Evolutionary conservation across 1,284 basidiomycete genomes (phyloP).

Genomic region (Heliocybe sulcata): DNA sequence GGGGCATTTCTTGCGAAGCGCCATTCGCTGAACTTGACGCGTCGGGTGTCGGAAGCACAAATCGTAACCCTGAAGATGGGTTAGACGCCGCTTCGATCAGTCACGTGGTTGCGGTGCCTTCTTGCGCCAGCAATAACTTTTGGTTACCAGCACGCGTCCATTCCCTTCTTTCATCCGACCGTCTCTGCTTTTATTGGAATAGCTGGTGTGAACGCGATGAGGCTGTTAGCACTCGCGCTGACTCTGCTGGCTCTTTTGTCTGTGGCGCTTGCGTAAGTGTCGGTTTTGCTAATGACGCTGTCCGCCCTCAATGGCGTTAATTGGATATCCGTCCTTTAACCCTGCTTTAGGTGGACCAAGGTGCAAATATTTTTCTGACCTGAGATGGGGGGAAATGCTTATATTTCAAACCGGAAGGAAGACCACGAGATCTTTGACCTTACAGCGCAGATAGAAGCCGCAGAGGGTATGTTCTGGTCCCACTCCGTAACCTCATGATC

Average conservation of each 20-base stretch:
- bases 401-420: slow-evolving; percentile 39
- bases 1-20: slow-evolving; percentile 30
- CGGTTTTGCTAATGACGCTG: neutral
- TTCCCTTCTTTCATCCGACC: neutral
- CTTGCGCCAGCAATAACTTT: neutral
- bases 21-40: too few relatives aligned
- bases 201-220: slow-evolving; percentile 15
- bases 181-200: too few relatives aligned
- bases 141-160: neutral
- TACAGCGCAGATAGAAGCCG: slow-evolving; percentile 74
- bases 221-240: slow-evolving; percentile 21
- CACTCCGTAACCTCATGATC: neutral
- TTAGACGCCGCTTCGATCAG: neutral
- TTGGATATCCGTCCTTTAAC: neutral
- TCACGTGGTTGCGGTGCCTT: neutral
- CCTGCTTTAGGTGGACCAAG: slow-evolving; percentile 55
- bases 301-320: neutral
- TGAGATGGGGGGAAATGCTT: neutral
- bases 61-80: neutral
- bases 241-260: slow-evolving; percentile 21
- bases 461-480: slow-evolving; percentile 55
- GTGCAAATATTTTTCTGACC: slow-evolving; percentile 23
- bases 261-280: slow-evolving; percentile 25
- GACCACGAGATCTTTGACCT: slow-evolving; percentile 96
- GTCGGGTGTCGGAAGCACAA: too few relatives aligned